These are phyloP conservation scores for Pilasporangium apinafurcum DNA, from an alignment of 352 stramenopile genomes.

Conservation along the genomic window DNA sequence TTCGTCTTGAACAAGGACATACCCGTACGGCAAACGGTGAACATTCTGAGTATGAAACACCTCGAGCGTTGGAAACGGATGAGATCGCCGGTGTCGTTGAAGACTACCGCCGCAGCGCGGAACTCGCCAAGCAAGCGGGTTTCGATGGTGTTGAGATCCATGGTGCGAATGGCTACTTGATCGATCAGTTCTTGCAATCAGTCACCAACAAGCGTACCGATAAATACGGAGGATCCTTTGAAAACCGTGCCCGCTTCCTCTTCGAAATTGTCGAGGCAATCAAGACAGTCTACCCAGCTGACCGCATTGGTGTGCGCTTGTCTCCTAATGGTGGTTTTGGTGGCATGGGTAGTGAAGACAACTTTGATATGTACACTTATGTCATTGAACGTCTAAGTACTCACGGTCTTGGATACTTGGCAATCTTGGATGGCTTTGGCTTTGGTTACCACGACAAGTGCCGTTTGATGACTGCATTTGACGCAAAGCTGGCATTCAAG, in stretches of 20 bases:
- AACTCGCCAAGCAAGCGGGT: conserved; percentile 46
- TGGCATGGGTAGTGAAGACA: conserved; percentile 22
- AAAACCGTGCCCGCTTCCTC: conserved; percentile 58
- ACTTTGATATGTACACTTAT: conserved; percentile 9
- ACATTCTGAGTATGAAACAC: neutral
- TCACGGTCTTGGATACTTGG: conserved; percentile 16
- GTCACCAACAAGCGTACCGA: conserved; percentile 70
- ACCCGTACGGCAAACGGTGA: neutral
- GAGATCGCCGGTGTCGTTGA: conserved; percentile 62
- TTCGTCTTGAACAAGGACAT: conserved; percentile 5
- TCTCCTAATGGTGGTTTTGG: conserved; percentile 51
- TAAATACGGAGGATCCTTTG: conserved; percentile 65
- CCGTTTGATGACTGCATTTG: conserved; percentile 10
- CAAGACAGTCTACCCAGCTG: conserved; percentile 1
- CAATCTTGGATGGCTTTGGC: conserved; percentile 16
- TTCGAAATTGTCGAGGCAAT: conserved; percentile 39
- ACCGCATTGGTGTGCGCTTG: conserved; percentile 8
- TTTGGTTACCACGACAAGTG: conserved; percentile 14
- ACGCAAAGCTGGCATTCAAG: conserved; percentile 31
- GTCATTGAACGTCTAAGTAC: conserved; percentile 6
- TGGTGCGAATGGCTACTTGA: conserved; percentile 79
- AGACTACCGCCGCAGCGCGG: conserved; percentile 52
- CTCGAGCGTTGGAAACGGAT: conserved; percentile 9
- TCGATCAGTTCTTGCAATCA: conserved; percentile 85
- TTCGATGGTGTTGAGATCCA: conserved; percentile 89